Base-by-base conservation (phyloP, 805 yeast species). In the Saturnispora dispora region DNA sequence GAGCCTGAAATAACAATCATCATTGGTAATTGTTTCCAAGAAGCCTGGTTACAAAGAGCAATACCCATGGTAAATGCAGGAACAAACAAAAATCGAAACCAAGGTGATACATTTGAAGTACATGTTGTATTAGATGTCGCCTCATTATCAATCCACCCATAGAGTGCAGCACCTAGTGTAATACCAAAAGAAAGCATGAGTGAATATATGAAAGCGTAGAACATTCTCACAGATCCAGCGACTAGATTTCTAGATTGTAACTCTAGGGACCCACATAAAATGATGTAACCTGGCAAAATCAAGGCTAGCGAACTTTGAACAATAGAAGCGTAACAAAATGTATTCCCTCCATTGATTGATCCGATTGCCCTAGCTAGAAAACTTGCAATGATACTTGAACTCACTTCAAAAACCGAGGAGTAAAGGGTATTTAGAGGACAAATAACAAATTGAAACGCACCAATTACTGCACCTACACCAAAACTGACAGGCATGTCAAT, bases 141-240 rank as follows among this genome's bases (percentile, higher is more conserved):
- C 55, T 73, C 67, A n/a, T 71, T 63, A 60, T 90, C 96, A 51
- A 88, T 85, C 97, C 97, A 91, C 4, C 98, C 98, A 63, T 87
- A 91, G 40, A 91, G 71, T 0, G 95, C 95, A 5, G 96, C 87
- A 0, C 98, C 98, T 52, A 91, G 70, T 0, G 97, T 89, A 56
- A 91, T 87, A 43, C 98, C 98, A 68, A 91, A 91, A 8, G 96
- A 93, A 48, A 90, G 73, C 68, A 90, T 88, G 57, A 90, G 67
- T 3, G 97, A 89, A 63, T 91, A 91, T 45, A 91, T 88, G 58
- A 90, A 83, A 9, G 98, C 97, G 66, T 91, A 91, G 64, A 91
- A 90, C 97, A 91, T 91, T 64, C 98, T 74, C 48, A 91, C 97
- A 1, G 96, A 76, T 0, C 98, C 98, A 0, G 97, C 95, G 25